Percentiles rank a stretch among this genome's conserved stretches.
Conservation (phyloP, 192 early-diverging fungal species). For the Coemansia sp. region DNA sequence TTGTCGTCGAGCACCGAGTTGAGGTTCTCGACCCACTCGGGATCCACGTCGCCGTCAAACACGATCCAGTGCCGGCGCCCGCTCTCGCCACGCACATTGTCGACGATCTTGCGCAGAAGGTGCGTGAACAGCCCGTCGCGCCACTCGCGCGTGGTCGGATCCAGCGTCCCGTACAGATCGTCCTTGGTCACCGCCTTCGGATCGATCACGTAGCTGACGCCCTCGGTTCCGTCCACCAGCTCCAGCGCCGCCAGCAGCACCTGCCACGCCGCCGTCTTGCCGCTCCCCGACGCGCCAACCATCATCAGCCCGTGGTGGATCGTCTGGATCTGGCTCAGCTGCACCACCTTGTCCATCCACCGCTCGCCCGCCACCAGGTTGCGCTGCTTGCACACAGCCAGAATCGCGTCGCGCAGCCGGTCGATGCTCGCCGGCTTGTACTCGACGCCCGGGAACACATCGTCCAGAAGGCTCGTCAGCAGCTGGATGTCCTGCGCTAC, state of each 20-base stretch:
- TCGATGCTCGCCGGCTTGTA: conserved; percentile 79
- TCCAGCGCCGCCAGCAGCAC: conserved; percentile 89
- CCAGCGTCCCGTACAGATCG: conserved; percentile 91
- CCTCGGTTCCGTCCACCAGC: conserved; percentile 85
- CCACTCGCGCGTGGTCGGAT: conserved; percentile 99
- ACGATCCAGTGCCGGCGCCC: conserved; percentile 97
- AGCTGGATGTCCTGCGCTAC: conserved; percentile 94
- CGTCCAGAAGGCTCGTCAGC: conserved; percentile 80
- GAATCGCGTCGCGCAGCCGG: conserved; percentile 71
- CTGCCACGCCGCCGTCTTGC: conserved; percentile 94
- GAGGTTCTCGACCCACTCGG: conserved; percentile 99
- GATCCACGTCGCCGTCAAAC: conserved; percentile 99
- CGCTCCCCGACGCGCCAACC: conserved; percentile 97
- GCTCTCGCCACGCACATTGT: conserved; percentile 96
- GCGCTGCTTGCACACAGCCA: conserved; percentile 72
- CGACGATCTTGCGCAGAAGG: conserved; percentile 95
- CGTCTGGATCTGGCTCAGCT: conserved; percentile 96
- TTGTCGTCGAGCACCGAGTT: conserved; percentile 96
- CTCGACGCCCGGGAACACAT: conserved; percentile 92
- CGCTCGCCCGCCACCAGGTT: conserved; percentile 71
- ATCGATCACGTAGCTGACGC: conserved; percentile 92
- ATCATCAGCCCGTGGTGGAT: conserved; percentile 99
- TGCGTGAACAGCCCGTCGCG: conserved; percentile 98
- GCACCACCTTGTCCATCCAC: conserved; percentile 97
- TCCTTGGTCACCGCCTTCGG: conserved; percentile 99